Percentiles rank a stretch among this genome's conserved stretches.
These are phyloP conservation scores for Euphrasia arctica DNA, from an alignment of 305 asterid genomes.

Conservation along the genomic window DNA sequence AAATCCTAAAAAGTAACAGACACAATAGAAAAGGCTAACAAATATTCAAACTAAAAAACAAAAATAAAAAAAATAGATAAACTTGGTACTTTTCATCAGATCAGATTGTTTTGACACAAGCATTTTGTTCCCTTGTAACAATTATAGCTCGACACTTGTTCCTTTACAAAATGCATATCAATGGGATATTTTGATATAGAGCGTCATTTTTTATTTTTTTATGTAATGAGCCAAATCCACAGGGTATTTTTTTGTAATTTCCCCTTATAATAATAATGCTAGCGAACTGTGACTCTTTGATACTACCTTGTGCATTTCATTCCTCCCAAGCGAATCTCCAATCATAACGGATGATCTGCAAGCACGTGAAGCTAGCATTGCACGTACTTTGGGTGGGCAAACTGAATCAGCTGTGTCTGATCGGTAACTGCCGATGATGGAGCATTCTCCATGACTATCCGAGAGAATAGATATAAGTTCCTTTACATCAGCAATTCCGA, in stretches of 20 bases:
- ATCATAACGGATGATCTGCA: conserved; percentile 92
- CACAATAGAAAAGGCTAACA: too few species aligned
- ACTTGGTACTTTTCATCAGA: too few species aligned
- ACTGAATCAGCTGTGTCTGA: conserved; percentile 73
- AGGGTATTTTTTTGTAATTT: background rate
- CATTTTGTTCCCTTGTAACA: too few species aligned
- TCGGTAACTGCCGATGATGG: conserved; percentile 68
- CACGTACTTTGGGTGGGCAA: conserved; percentile 88
- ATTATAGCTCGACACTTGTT: background rate
- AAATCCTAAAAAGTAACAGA: too few species aligned
- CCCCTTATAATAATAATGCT: background rate
- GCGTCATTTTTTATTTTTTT: background rate
- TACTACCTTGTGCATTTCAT: conserved; percentile 83
- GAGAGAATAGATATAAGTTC: conserved; percentile 78
- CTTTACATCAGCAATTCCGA: conserved; percentile 82
- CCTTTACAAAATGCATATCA: background rate
- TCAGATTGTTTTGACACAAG: too few species aligned
- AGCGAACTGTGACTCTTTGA: background rate
- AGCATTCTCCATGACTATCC: conserved; percentile 86
- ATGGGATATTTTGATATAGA: background rate
- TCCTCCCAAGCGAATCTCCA: conserved; percentile 88
- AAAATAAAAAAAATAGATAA: too few species aligned
- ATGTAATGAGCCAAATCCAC: background rate
- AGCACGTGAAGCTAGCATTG: conserved; percentile 97
- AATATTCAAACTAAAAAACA: too few species aligned